Evolutionary conservation across 2,329 filamentous ascomycete genomes (phyloP), one percentile per base, ranked within the genome.

Genomic region (Knoxdaviesia capensis): DNA sequence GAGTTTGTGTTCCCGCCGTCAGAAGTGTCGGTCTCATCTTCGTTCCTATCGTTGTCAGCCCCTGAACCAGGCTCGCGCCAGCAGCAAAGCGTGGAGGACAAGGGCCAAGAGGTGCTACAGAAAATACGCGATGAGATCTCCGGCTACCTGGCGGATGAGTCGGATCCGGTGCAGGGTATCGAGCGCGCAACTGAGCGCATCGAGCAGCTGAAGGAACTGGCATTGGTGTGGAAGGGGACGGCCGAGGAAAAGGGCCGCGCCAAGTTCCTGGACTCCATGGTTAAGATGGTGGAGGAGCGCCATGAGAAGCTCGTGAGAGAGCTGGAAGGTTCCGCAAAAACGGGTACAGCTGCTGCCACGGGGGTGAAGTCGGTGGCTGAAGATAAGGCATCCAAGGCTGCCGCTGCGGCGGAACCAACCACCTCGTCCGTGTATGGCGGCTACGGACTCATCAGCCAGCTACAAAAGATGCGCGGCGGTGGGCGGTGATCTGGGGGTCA

Each of bases 1-100:
- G 80, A 92, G 51, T 96, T 93, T 69, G 80, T 84, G 1, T 75
- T 94, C 40, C 84, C 88, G 1, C 87, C 88, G 0, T 92, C 83
- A 0, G 86, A 94, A 54, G 61, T 87, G 8, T 88, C 82, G 0
- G 73, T 92, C 44, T 74, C 79, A 38, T 88, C 84, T 1, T 86
- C 82, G 0, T 86, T 94, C 53, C 75, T 94, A 39, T 92, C 84
- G 5, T 85, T 94, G 8, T 93, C 87, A 0, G 84, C 81, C 0
- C 87, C 88, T 0, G 82, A 88, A 43, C 71, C 77, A 0, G 77
- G 76, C 11, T 69, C 56, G 60, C 49, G 67, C 6, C 53, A 57
- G 41, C 60, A 68, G 49, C 70, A 81, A 47, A 80, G 74, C 50
- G 81, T 75, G 10, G 87, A 94, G 56, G 82, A 90, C 49, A 90